Percentiles rank a stretch among this genome's conserved stretches.
phyloP scores from a whole-genome alignment of 495 filamentous ascomycete genomes.

The Aspergillus cristatus region DNA sequence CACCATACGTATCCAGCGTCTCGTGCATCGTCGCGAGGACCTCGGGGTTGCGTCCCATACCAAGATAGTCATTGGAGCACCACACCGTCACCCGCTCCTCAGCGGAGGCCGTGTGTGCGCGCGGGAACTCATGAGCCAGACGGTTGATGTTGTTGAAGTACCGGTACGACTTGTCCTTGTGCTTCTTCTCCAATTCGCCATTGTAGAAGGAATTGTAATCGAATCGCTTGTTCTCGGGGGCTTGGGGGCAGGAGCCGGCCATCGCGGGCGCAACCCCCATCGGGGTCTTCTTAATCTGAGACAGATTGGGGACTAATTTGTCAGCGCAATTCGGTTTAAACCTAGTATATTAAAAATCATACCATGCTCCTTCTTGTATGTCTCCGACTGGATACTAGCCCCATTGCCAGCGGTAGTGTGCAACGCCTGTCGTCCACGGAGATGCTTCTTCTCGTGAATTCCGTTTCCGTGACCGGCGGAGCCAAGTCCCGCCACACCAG shows the following conservation, averaged over 20 bases:
- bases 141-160: conserved; percentile 99
- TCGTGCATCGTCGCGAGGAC: conserved; percentile 90
- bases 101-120: conserved; percentile 75
- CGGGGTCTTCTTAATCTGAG: too few relatives aligned
- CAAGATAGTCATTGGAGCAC: conserved; percentile 98
- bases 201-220: conserved; percentile 89
- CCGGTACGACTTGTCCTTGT: conserved; percentile 98
- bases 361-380: conserved; percentile 45
- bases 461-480: too few relatives aligned
- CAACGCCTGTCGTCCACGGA: conserved; percentile 40
- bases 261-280: too few relatives aligned
- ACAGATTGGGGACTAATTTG: too few relatives aligned
- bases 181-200: conserved; percentile 89
- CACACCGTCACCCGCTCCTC: conserved; percentile 94
- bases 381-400: conserved; percentile 58
- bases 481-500: conserved; percentile 23
- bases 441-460: too few relatives aligned
- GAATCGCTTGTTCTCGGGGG: conserved; percentile 51
- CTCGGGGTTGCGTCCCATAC: conserved; percentile 86
- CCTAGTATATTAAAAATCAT: too few relatives aligned
- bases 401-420: conserved; percentile 69
- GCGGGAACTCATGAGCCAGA: conserved; percentile 90
- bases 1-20: conserved; percentile 88
- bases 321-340: too few relatives aligned
- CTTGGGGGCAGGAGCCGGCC: conserved; percentile 30